These are phyloP conservation scores for Mycena leptocephala DNA, from an alignment of 768 basidiomycete species.

Conservation along the genomic window DNA sequence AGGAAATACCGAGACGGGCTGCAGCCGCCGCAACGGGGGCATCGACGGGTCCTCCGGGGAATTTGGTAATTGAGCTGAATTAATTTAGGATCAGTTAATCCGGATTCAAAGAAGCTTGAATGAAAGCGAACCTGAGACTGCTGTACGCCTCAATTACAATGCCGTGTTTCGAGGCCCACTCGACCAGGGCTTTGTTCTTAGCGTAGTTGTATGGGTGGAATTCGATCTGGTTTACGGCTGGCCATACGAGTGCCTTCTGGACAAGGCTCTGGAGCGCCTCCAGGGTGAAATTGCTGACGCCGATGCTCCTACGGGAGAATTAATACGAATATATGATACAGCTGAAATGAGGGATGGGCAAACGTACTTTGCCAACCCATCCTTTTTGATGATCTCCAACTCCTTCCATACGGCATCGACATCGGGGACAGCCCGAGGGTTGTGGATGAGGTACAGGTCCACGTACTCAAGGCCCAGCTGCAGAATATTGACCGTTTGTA, in stretches of 20 bases:
- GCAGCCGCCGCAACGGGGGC: constrained; percentile 58
- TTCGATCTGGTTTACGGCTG: constrained; percentile 55
- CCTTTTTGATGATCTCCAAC: constrained; percentile 58
- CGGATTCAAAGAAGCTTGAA: neutral
- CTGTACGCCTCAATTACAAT: constrained; percentile 69
- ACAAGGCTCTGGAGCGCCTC: constrained; percentile 58
- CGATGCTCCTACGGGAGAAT: constrained; percentile 61
- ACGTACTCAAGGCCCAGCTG: constrained; percentile 64
- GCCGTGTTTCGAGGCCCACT: constrained; percentile 57
- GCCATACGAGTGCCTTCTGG: constrained; percentile 56
- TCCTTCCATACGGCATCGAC: constrained; percentile 54
- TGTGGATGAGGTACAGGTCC: constrained; percentile 70
- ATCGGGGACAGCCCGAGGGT: constrained; percentile 46
- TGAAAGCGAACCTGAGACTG: constrained; percentile 56
- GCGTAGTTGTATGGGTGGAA: constrained; percentile 70
- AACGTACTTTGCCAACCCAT: constrained; percentile 42
- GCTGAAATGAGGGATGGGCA: neutral
- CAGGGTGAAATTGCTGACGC: constrained; percentile 65
- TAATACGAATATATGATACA: neutral
- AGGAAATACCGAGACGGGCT: constrained; percentile 56
- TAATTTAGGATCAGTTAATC: neutral
- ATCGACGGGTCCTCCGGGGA: constrained; percentile 66
- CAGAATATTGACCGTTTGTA: neutral
- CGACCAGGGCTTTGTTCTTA: constrained; percentile 56
- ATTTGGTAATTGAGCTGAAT: constrained; percentile 56